Evolutionary conservation across 2,329 filamentous ascomycete species (phyloP), one percentile per base, ranked within the genome.

Genomic region (Mycogone perniciosa): DNA sequence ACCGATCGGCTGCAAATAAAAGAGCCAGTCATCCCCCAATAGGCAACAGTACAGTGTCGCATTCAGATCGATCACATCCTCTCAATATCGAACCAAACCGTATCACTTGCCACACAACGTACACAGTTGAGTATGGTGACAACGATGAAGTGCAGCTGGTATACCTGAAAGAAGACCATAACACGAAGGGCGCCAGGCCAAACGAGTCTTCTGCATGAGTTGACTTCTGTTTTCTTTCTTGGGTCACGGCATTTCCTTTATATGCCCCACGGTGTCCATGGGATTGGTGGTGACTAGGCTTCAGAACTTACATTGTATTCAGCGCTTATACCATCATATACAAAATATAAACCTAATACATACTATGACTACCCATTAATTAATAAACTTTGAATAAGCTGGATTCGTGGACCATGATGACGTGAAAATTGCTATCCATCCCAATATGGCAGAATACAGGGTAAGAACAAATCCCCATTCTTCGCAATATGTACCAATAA

Each of bases 41-140:
- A 4, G 57, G 59, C 1, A 58, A 57, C 11, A 61, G 57, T 31
- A 60, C 56, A 9, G 59, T 50, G 6, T 65, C 62, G 2, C 54
- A 61, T 2, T 59, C 56, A 30, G 61, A 63, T 10, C 51, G 45
- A 31, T 56, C 55, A n/a, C 54, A 55, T 1, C 50, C 51, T 4
- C 49, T 53, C 3, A 57, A 63, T 2, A 41, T 55, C 2, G 58
- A 60, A 3, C 49, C 59, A 0, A 60, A 59, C 2, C 60, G 63
- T 0, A 71, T 71, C 34, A 59, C 58, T 1, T 66, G 62, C 34
- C 57, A 70, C 7, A 68, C 63, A 35, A 63, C 64, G 2, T 71
- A 68, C 29, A 55, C 60, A 1, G 67, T 71, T 0, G 65, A 69
- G 31, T 70, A 54, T 42, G 40, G 39, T n/a, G 44, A 56, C 27